Conservation (phyloP, 2,329 filamentous ascomycete genomes). For the Sporothrix pallida region DNA sequence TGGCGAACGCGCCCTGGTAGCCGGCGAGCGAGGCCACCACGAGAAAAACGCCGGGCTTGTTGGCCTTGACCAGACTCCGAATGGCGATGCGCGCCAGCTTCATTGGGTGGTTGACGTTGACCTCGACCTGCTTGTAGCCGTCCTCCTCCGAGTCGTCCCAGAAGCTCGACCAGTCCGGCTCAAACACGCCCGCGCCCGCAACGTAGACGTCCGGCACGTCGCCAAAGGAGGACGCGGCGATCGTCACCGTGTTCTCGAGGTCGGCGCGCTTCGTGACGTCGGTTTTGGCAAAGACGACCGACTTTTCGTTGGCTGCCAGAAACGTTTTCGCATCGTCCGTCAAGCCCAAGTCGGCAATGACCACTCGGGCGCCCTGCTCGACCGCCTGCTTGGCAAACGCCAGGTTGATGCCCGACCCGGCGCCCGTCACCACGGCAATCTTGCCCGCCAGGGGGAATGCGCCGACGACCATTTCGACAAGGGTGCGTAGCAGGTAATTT, state of each 20-base stretch:
- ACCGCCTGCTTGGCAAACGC: slow-evolving; percentile 29
- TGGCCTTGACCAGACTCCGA: slow-evolving; percentile 40
- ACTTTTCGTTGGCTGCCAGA: not conserved
- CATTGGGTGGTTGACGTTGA: slow-evolving; percentile 48
- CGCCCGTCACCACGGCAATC: slow-evolving; percentile 31
- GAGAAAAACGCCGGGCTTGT: slow-evolving; percentile 47
- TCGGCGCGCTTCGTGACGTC: slow-evolving; percentile 25
- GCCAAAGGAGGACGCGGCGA: slow-evolving; percentile 31
- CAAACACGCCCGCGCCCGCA: slow-evolving; percentile 48
- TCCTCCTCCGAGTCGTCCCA: slow-evolving; percentile 47
- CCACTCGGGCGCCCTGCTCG: slow-evolving; percentile 11
- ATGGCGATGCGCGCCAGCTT: slow-evolving; percentile 50
- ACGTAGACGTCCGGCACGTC: slow-evolving; percentile 48
- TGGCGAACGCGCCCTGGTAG: slow-evolving; percentile 41
- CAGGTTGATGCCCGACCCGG: slow-evolving; percentile 32
- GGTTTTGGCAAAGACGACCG: not conserved
- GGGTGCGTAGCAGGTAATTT: not conserved
- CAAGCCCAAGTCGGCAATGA: slow-evolving; percentile 23
- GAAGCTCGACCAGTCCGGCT: slow-evolving; percentile 47
- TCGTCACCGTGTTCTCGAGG: slow-evolving; percentile 28
- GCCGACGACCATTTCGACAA: slow-evolving; percentile 17
- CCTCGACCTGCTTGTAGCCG: slow-evolving; percentile 43
- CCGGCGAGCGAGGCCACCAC: slow-evolving; percentile 46
- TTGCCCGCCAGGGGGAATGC: slow-evolving; percentile 20
- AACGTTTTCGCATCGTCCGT: slow-evolving; percentile 22